Percentiles rank a stretch among this genome's conserved stretches.
phyloP scores from a whole-genome alignment of 2,329 filamentous ascomycete species.

The Sporothrix protearum region DNA sequence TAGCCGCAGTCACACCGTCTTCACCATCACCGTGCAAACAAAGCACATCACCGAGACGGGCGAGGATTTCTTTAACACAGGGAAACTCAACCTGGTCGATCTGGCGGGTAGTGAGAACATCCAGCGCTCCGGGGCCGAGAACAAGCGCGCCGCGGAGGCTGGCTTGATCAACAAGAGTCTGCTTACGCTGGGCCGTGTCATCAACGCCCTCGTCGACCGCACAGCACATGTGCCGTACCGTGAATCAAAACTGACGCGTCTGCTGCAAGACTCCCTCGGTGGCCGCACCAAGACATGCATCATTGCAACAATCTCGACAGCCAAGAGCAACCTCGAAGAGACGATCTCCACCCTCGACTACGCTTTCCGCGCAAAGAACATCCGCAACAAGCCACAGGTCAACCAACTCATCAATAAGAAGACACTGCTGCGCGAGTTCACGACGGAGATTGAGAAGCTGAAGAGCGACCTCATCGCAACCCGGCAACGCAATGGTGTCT shows the following conservation, averaged over 20 bases:
- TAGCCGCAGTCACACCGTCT: constrained; percentile 94
- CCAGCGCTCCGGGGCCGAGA: constrained; percentile 91
- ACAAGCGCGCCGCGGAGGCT: constrained; percentile 93
- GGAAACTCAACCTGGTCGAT: constrained; percentile 95
- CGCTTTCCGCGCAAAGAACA: constrained; percentile 96
- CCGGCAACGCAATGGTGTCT: constrained; percentile 89
- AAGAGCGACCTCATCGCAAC: constrained; percentile 93
- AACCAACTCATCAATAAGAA: constrained; percentile 93
- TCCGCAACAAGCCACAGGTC: constrained; percentile 93
- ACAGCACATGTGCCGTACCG: constrained; percentile 83
- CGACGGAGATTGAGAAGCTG: constrained; percentile 86
- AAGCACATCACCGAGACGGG: constrained; percentile 78
- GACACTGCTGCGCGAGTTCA: constrained; percentile 85
- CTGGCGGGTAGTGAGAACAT: constrained; percentile 97
- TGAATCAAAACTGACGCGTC: constrained; percentile 91
- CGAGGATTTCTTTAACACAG: constrained; percentile 84
- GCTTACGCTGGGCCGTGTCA: constrained; percentile 89
- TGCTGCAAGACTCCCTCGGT: constrained; percentile 94
- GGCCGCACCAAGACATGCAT: constrained; percentile 98
- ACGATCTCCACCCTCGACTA: constrained; percentile 98
- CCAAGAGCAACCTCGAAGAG: constrained; percentile 92
- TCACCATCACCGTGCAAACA: constrained; percentile 89
- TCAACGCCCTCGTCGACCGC: constrained; percentile 92
- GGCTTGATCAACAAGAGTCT: constrained; percentile 98
- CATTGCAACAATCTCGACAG: constrained; percentile 92